Conservation (phyloP, 2,329 filamentous ascomycete genomes). For the Fusarium keratoplasticum region DNA sequence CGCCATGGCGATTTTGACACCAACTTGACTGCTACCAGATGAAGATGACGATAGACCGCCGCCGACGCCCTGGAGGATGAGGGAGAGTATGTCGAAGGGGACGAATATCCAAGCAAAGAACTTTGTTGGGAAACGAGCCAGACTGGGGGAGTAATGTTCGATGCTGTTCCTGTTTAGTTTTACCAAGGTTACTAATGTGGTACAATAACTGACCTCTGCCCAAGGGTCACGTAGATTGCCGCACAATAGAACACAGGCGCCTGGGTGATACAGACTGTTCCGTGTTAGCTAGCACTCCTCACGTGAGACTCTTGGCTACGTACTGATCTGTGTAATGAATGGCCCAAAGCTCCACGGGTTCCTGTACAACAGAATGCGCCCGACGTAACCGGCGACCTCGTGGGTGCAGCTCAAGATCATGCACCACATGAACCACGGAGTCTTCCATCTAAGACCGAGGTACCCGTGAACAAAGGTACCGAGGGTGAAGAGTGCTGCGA, state of each 20-base stretch:
- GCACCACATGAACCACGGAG: conserved; percentile 54
- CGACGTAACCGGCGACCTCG: conserved; percentile 69
- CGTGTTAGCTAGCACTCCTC: accelerated
- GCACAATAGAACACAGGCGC: conserved; percentile 52
- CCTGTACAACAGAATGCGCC: conserved; percentile 63
- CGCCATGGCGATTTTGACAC: conserved; percentile 61
- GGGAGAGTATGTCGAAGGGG: conserved; percentile 62
- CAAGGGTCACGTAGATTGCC: conserved; percentile 44
- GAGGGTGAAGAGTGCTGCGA: conserved; percentile 56
- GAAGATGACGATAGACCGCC: conserved; percentile 56
- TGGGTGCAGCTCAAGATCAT: conserved; percentile 64
- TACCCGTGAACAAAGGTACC: conserved; percentile 54
- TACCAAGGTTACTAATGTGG: accelerated
- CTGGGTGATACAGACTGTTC: conserved; percentile 56
- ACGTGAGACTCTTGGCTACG: not conserved
- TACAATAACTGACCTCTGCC: conserved; percentile 4
- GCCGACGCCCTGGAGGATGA: conserved; percentile 63
- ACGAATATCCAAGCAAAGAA: conserved; percentile 55
- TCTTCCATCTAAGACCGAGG: conserved; percentile 53
- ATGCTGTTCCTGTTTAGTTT: conserved; percentile 35
- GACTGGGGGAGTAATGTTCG: conserved; percentile 44
- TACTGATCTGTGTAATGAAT: conserved; percentile 69
- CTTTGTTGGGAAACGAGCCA: conserved; percentile 50
- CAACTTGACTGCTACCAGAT: conserved; percentile 52
- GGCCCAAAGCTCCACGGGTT: conserved; percentile 66